Conservation (phyloP, 2,329 filamentous ascomycete species). For the Pseudomassariella vexata region DNA sequence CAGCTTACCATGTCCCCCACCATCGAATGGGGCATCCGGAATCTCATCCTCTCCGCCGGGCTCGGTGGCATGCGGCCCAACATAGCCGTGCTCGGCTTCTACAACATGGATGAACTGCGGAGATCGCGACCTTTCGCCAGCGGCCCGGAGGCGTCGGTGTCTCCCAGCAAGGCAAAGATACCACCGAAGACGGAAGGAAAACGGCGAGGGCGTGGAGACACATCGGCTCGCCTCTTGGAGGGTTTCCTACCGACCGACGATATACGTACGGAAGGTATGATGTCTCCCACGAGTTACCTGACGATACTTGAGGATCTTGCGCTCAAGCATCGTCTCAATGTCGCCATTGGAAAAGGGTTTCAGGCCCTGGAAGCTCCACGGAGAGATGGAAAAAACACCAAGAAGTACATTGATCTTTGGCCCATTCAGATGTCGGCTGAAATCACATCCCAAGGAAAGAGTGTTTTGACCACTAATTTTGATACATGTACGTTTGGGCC, state of each 20-base stretch:
- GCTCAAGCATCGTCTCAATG: conserved; percentile 72
- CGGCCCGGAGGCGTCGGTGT: conserved; percentile 43
- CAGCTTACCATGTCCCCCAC: conserved; percentile 79
- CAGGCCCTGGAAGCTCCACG: conserved; percentile 68
- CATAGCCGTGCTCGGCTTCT: conserved; percentile 75
- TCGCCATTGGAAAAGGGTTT: conserved; percentile 79
- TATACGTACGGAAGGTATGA: conserved; percentile 62
- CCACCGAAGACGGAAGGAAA: conserved; percentile 25
- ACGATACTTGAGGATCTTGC: conserved; percentile 79
- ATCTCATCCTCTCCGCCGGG: conserved; percentile 74
- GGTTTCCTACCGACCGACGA: conserved; percentile 62
- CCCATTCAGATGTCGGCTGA: conserved; percentile 92
- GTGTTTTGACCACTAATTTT: conserved; percentile 78
- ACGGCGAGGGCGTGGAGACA: conserved; percentile 43
- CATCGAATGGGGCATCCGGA: conserved; percentile 79
- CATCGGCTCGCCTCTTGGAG: conserved; percentile 49
- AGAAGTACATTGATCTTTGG: conserved; percentile 84
- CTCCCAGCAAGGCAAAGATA: conserved; percentile 26
- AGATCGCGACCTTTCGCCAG: conserved; percentile 50
- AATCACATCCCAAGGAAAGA: conserved; percentile 60
- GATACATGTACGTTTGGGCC: conserved; percentile 77
- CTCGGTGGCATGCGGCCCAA: conserved; percentile 86
- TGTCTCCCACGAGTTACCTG: conserved; percentile 68
- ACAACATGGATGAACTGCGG: conserved; percentile 73
- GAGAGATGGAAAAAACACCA: conserved; percentile 49